phyloP scores from a whole-genome alignment of 345 rosid genomes.

The Arabidopsis thaliana region TAIR10.1 NC_003074.8:9791501-9792000 shows the following conservation, averaged over 20 bases:
- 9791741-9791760: conserved; percentile 70
- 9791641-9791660: background rate
- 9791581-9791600: conserved; percentile 53
- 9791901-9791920: conserved; percentile 62
- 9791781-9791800: conserved; percentile 53
- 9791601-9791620: conserved; percentile 36
- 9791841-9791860: conserved; percentile 62
- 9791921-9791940: conserved; percentile 67
- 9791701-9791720: conserved; percentile 34
- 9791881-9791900: conserved; percentile 57
- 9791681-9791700: conserved; percentile 36
- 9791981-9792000: conserved; percentile 68
- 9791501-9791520: conserved; percentile 26
- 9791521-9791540: conserved; percentile 28
- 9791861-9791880: conserved; percentile 81
- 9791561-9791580: conserved; percentile 43
- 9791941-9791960: conserved; percentile 80
- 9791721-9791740: conserved; percentile 44
- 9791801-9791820: conserved; percentile 57
- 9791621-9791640: conserved; percentile 23
- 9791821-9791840: conserved; percentile 55
- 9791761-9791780: conserved; percentile 60
- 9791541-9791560: background rate
- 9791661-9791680: conserved; percentile 28
- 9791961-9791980: conserved; percentile 82